Base-by-base conservation (phyloP, 129 eudicot genomes). In the Flaveria ramosissima region DNA sequence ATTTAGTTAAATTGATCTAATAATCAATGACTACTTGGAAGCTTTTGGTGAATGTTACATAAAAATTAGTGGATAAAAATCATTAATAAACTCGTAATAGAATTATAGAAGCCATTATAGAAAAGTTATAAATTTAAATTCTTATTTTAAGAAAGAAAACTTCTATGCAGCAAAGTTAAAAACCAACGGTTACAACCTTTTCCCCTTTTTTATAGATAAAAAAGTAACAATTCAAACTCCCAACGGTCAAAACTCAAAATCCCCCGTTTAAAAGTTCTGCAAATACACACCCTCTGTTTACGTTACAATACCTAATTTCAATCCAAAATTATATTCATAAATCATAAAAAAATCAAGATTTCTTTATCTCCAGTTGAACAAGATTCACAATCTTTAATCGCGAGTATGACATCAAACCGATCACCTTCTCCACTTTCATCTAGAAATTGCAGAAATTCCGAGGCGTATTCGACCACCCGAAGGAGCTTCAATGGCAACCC, bases 361-460 rank as follows among this genome's bases (percentile, higher is more conserved):
- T 71, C 41, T 17, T 52, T 26, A 12, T 45, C 41, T 36, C 39
- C 5, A 7, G 39, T 36, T 5, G 41, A 36, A 36, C 41, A 36
- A 36, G 41, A 36, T 36, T 36, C 41, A 6, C 5, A 16, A 51
- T 47, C 72, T 30, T 76, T 20, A 71, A 84, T 13, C 77, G 64
- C 65, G 45, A 48, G 57, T 64, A 23, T 60, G 39, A 71, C 53
- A 26, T 81, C 90, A 19, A 85, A 87, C 75, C 82, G 92, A 84
- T 85, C 98, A n/a, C 95, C 96, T 36, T 93, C 98, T 2, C 98
- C 98, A 20, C 76, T 90, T 36, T 63, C 83, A 21, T 11, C 96
- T 73, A 85, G 89, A 63, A 84, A 80, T 59, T 70, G 86, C 4
- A 84, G 88, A 83, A 80, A 78, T 75, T 69, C 87, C 8, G 91